Base-by-base conservation (phyloP, 78 protist genomes). In the Dictyostelium capitatum region DNA sequence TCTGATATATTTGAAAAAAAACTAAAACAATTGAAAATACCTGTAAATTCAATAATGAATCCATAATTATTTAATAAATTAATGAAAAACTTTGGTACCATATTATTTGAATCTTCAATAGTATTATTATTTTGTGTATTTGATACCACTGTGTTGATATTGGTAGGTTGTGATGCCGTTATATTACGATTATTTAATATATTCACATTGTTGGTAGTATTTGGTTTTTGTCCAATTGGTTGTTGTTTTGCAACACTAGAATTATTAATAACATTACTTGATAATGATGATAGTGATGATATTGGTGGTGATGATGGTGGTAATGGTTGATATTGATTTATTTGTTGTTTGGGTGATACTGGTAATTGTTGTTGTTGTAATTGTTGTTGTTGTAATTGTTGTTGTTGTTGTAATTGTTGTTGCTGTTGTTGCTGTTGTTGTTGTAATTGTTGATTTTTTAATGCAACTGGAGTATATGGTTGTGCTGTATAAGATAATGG, bases 351-450 rank as follows among this genome's bases (percentile, higher is more conserved):
- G 2, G 69, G n/a, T 51, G 41, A 30, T 57, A 51, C 2, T 53
- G 41, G 83, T 41, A 56, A 1, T 59, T 78, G 82, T 78, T 78
- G 82, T 51, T 78, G 67, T 78, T 78, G 57, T 56, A 30, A 51
- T 57, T 57, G 74, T 59, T 10, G 46, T 41, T 32, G 69, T 17
- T 64, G 62, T 23, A 1, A 78, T 41, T 64, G 78, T 47, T 46
- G 78, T 46, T 64, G 89, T 47, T 64, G 89, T 81, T 81, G 74
- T 46, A 46, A 56, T 53, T 82, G 46, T 28, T 47, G 80, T 23
- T 43, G 43, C 2, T 69, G 59, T 48, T 53, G 80, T 7, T 83
- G 48, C 50, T 81, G 89, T 41, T 81, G 15, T 65, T 81, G 65
- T 30, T 81, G 82, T 77, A 17, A 28, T 75, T 75, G 82, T 51